These are phyloP conservation scores for Eucalyptus fibrosa DNA, from an alignment of 345 rosid genomes.

Conservation along the genomic window DNA sequence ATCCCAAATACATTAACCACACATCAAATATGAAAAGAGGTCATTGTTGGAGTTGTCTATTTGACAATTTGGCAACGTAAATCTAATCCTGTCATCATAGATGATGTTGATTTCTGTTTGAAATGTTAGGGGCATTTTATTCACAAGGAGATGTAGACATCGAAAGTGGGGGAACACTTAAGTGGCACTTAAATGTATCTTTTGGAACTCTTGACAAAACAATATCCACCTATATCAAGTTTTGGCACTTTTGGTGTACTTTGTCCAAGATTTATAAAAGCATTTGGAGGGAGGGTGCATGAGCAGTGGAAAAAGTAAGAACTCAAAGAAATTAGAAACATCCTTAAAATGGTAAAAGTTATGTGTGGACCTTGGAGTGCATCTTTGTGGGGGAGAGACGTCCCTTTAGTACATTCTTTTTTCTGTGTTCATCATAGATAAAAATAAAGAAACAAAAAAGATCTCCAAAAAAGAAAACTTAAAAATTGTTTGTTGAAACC, in stretches of 20 bases:
- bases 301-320: not conserved
- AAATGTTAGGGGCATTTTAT: not conserved
- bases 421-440: not conserved
- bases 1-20: not conserved
- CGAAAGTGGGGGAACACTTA: too few relatives aligned
- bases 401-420: not conserved
- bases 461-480: not conserved
- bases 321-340: not conserved
- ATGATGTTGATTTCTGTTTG: not conserved
- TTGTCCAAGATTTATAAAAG: not conserved
- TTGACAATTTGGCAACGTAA: not conserved
- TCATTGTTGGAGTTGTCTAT: not conserved
- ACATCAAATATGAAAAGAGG: not conserved
- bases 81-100: not conserved
- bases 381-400: not conserved
- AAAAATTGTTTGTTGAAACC: not conserved
- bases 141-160: not conserved
- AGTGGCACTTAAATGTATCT: too few relatives aligned
- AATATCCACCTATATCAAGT: fast-evolving
- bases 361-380: not conserved
- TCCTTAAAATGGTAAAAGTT: not conserved
- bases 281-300: not conserved
- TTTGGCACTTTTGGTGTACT: too few relatives aligned
- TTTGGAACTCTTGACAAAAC: too few relatives aligned
- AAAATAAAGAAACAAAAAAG: not conserved